Evolutionary conservation across 2,329 filamentous ascomycete species (phyloP), one percentile per base, ranked within the genome.

Genomic region (Aspergillus tubingensis): DNA sequence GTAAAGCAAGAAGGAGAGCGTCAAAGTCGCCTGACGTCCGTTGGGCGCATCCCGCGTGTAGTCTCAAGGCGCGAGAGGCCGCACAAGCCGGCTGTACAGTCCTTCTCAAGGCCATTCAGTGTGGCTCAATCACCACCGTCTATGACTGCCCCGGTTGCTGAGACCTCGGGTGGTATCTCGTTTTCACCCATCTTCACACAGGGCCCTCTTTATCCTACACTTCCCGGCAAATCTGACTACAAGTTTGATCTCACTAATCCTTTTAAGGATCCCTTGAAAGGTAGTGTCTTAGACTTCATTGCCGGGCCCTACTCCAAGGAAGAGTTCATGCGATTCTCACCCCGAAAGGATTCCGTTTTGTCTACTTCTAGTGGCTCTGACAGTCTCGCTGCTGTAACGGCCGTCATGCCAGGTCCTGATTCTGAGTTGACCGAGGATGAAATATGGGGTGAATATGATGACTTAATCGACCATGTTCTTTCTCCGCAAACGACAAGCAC

Each of bases 391-490:
- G 84, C 84, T 5, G 86, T 88, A 3, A 90, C 87, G 15, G 88
- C 90, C 6, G 77, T 91, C 2, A 80, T 90, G 21, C 89, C 90
- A 0, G 78, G 81, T 3, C 81, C 85, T 1, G 81, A 81, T 48
- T 86, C 87, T 3, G 88, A 86, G 0, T 82, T 88, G 3, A 86
- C 80, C 1, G 91, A 96, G 65, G 94, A 97, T 68, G 94, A 97
- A 71, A 85, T 96, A 1, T 98, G 94, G 94, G 88, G 93, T 54
- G 94, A 96, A 76, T 97, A 96, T 71, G 88, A 98, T 66, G 94
- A 97, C 68, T 80, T 97, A 11, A 85, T 97, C 57, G 90, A 91
- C 55, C 88, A 91, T 59, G 83, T 87, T 10, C 83, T 86, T 53
- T 84, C 82, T 4, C 78, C 81, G 7, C 76, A 75, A 38, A 67